Percentiles rank a stretch among this genome's conserved stretches.
These are phyloP conservation scores for Penicillium janthinellum DNA, from an alignment of 2,329 filamentous ascomycete genomes.

Conservation along the genomic window DNA sequence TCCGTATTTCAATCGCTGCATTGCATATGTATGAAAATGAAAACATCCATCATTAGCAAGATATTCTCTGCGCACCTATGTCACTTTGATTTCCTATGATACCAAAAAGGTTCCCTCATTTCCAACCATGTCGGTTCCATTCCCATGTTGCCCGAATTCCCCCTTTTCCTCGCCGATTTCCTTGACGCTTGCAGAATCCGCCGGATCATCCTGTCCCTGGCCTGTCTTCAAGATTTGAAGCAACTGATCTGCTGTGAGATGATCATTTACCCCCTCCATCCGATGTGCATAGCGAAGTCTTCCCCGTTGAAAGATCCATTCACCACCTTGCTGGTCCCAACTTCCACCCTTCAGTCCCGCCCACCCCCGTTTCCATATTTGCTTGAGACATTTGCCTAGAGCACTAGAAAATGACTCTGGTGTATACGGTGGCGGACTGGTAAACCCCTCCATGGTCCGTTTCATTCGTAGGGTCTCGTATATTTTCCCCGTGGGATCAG, in stretches of 20 bases:
- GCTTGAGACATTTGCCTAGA: constrained; percentile 13
- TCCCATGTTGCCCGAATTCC: background rate
- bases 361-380: constrained; percentile 19
- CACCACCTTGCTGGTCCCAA: constrained; percentile 21
- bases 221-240: constrained; percentile 15
- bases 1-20: background rate
- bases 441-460: constrained; percentile 13
- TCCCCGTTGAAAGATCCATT: constrained; percentile 24
- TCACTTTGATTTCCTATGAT: background rate
- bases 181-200: background rate
- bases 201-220: background rate
- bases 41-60: background rate
- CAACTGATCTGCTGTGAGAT: constrained; percentile 20
- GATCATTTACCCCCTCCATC: constrained; percentile 21
- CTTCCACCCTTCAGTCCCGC: constrained; percentile 7
- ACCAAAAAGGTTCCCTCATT: background rate
- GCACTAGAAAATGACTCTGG: constrained; percentile 12
- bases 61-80: background rate
- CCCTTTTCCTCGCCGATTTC: background rate
- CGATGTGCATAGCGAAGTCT: constrained; percentile 22
- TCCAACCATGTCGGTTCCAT: background rate
- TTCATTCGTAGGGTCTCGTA: constrained; percentile 27
- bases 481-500: constrained; percentile 19
- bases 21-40: background rate
- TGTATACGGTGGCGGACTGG: constrained; percentile 15